Evolutionary conservation across 2,329 filamentous ascomycete genomes (phyloP), one percentile per base, ranked within the genome.

Genomic region (Diaporthe citri): DNA sequence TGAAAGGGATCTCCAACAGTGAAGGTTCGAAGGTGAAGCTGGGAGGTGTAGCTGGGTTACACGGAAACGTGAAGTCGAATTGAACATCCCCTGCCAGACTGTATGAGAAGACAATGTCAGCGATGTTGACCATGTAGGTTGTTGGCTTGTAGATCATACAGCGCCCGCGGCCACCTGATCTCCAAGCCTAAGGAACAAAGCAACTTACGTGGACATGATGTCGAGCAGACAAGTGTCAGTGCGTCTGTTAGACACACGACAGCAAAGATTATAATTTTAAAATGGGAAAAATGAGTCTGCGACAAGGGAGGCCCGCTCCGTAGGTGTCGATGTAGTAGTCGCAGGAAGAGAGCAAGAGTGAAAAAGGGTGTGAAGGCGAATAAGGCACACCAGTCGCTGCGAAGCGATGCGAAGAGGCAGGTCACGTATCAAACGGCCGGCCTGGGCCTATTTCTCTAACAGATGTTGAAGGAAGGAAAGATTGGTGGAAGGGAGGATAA

Each of bases 11-110:
- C 78, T 90, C 88, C 77, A 91, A 85, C 74, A 92, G 84, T 73
- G 89, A 87, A 59, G 88, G 84, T 79, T 92, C 89, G 83, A 91
- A 91, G 76, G 86, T 85, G 81, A 87, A 90, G 80, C 84, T 86
- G 73, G 87, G 88, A 74, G 87, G 87, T 13, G 88, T 88, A 77
- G 82, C 81, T 73, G 88, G 86, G 78, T 88, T 87, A 83, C 87
- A 89, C 76, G 88, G 87, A 79, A 90, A 92, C 77, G 84, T 86
- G 83, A 92, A 91, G 84, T 91, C 88, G 82, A 92, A 91, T 75
- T 90, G 85, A 84, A 91, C 88, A 85, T 89, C 87, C 84, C 86
- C 89, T 90, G 85, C 88, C 88, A 90, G 89, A 89, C 89, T 91
- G 80, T 76, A 59, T 51, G 25, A 25, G 20, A 52, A 28, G 46